Evolutionary conservation across 1,139 yeast species (phyloP), one percentile per base, ranked within the genome.

Genomic region (Protomyces macrosporus): DNA sequence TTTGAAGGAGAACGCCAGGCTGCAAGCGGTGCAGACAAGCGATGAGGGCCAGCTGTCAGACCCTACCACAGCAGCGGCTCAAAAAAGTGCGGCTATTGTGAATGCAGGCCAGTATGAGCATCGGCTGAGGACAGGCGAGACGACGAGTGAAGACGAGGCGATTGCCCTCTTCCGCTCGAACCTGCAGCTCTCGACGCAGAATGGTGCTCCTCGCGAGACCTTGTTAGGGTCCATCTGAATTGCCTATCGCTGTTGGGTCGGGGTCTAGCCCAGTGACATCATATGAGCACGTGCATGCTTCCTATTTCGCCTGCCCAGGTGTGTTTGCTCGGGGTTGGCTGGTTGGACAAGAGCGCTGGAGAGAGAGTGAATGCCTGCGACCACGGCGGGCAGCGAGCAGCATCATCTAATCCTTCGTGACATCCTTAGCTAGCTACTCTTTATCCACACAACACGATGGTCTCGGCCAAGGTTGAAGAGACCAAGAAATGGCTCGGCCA

Each of bases 1-100:
- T 63, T 82, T 89, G 52, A 68, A 72, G 9, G 62, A 75, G 32
- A 42, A 42, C 16, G 48, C 48, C 48, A 14, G 48, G 32, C 32
- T 42, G 0, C 48, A 10, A 23, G 16, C 30, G 32, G 23, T 23
- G 23, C 42, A 39, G 16, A 10, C 42, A 6, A 39, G 14, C 6
- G 14, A 12, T n/a, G 12, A 39, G 14, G 23, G 23, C 23, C 23
- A 23, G 23, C 23, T 23, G 23, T 23, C 23, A 23, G 23, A 23
- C 23, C 23, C 23, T 23, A 23, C 23, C 23, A 14, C 6, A 4
- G 48, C 48, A 9, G 48, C 16, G 32, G 48, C 16, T 4, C 4
- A 6, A 9, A 16, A 10, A 1, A 23, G 30, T 2, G 48, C 6
- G 4, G 3, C 9, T 12, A 42, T 42, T 16, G 30, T 42, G 48